These are phyloP conservation scores for Helminthosporium solani DNA, from an alignment of 2,329 filamentous ascomycete species.

Conservation along the genomic window DNA sequence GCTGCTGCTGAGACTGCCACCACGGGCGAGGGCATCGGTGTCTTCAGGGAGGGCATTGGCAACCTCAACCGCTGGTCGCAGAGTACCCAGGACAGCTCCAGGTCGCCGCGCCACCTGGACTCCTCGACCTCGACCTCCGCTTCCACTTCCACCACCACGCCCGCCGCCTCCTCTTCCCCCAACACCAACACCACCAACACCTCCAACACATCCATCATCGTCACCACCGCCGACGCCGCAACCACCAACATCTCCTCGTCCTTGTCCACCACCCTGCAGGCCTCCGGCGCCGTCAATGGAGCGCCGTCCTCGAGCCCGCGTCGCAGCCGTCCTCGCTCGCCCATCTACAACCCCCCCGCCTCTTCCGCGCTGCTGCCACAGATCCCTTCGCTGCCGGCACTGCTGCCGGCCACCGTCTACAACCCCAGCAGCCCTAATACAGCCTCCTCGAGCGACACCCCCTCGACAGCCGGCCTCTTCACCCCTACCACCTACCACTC, in stretches of 20 bases:
- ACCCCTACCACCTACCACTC: slow-evolving; percentile 31
- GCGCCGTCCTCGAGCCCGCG: slow-evolving; percentile 41
- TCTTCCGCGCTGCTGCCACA: slow-evolving; percentile 36
- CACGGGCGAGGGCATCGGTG: slow-evolving; percentile 38
- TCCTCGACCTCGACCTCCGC: slow-evolving; percentile 24
- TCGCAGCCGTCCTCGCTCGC: slow-evolving; percentile 32
- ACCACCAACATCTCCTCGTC: slow-evolving; percentile 27
- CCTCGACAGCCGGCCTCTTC: slow-evolving; percentile 38
- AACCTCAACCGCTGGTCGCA: slow-evolving; percentile 61
- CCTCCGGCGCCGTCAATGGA: slow-evolving; percentile 35
- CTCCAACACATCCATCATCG: slow-evolving; percentile 13
- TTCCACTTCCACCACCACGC: slow-evolving; percentile 7
- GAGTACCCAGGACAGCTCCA: slow-evolving; percentile 54
- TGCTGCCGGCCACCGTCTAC: slow-evolving; percentile 36
- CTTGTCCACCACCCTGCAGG: slow-evolving; percentile 25
- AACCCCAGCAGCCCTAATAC: slow-evolving; percentile 30
- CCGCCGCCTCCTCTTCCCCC: slow-evolving; percentile 36
- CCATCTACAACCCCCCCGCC: slow-evolving; percentile 30
- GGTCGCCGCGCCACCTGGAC: slow-evolving; percentile 29
- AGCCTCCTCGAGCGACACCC: slow-evolving; percentile 15
- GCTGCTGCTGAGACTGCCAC: slow-evolving; percentile 31
- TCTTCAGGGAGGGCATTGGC: slow-evolving; percentile 50
- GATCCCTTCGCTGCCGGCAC: slow-evolving; percentile 28
- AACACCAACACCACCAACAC: slow-evolving; percentile 40
- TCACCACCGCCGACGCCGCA: slow-evolving; percentile 36